Base-by-base conservation (phyloP, 2,329 filamentous ascomycete species). In the Aureobasidium sp. region DNA sequence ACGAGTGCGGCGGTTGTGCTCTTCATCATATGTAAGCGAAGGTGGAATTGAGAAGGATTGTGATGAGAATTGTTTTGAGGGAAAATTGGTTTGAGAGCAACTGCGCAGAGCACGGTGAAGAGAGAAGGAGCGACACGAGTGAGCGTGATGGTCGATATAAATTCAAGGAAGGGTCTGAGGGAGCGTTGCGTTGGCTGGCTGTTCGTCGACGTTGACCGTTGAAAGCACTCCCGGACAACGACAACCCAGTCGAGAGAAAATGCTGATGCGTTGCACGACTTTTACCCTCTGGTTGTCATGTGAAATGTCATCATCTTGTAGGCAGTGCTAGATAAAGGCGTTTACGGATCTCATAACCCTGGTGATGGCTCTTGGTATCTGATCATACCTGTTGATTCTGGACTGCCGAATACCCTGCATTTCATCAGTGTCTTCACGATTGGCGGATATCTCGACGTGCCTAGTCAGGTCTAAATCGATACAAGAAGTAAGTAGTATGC, bases 191-290 rank as follows among this genome's bases (percentile, higher is more conserved):
- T 39, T 44, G 53, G 39, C 41, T 57, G 53, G 41, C 53, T 57
- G 53, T 45, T 57, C 39, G 53, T 32, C 37, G 32, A 27, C 54
- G 54, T 58, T 58, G 54, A 36, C 52, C 53, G 53, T 57, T 57
- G 53, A 45, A 34, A 44, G 32, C 21, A 47, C 54, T 47, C 54
- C 54, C 41, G 41, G 30, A 39, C 53, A 58, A 48, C 54, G 16
- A 39, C 54, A 30, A 15, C 53, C 53, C 27, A 57, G 41, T 45
- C 39, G 36, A 44, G 11, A 16, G 16, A 34, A 45, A 45, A 37
- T 15, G 34, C 29, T 45, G 29, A 45, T 30, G 30, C n/a, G 15
- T 32, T 16, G 8, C 54, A 48, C 15, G 21, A 47, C 25, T 48
- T 58, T 48, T 21, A 9, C 13, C 27, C 42, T 47, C 25, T 13